Percentiles rank a stretch among this genome's conserved stretches.
phyloP scores from a whole-genome alignment of 257 asterid species.

The Solanum clarkiae region DNA sequence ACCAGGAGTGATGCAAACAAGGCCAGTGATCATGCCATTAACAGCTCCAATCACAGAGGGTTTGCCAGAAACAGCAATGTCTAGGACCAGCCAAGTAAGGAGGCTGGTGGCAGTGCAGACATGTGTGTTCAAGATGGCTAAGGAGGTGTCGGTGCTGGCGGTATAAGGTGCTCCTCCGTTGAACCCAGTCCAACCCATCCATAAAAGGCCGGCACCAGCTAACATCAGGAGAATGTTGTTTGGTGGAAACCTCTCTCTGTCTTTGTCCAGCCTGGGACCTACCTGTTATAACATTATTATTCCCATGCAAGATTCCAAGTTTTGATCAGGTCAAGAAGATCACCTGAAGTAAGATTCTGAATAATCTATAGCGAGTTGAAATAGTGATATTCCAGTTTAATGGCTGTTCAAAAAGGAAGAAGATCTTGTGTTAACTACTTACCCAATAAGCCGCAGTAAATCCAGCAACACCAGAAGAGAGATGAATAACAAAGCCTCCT shows the following conservation, averaged over 20 bases:
- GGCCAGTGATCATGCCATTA: constrained; percentile 45
- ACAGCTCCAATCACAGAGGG: constrained; percentile 38
- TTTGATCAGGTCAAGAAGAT: background rate
- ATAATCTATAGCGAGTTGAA: background rate
- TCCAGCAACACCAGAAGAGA: constrained; percentile 52
- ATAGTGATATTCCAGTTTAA: background rate
- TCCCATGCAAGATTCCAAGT: background rate
- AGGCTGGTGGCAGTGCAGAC: constrained; percentile 46
- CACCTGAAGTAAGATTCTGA: background rate
- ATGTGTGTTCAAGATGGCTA: constrained; percentile 52
- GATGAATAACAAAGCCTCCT: constrained; percentile 49
- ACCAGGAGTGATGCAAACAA: constrained; percentile 49
- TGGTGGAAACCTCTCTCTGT: constrained; percentile 27
- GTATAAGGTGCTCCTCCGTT: constrained; percentile 59
- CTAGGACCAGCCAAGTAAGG: constrained; percentile 41
- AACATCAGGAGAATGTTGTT: constrained; percentile 36
- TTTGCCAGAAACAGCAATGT: constrained; percentile 23
- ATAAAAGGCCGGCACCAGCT: constrained; percentile 46
- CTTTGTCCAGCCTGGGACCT: constrained; percentile 36
- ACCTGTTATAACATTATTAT: constrained; percentile 16
- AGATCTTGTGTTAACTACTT: background rate
- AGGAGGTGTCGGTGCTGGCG: constrained; percentile 16
- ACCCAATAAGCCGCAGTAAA: constrained; percentile 54
- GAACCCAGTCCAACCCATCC: constrained; percentile 68
- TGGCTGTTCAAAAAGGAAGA: background rate